These are phyloP conservation scores for Beta corolliflora DNA, from an alignment of 179 eudicot species.

Conservation along the genomic window DNA sequence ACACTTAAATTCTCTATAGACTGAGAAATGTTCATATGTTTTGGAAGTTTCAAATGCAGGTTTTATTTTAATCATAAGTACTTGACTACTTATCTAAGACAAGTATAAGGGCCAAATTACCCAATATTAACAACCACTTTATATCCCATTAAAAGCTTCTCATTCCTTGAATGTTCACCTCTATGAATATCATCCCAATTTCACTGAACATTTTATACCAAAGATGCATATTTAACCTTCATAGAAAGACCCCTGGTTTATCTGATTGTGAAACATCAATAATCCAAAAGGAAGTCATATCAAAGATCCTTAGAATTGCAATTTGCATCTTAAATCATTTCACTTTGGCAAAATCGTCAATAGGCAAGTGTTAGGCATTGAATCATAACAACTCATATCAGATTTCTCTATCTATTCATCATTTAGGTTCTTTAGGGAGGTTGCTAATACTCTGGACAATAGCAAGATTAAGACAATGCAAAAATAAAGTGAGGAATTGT, in stretches of 20 bases:
- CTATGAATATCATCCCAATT: neutral
- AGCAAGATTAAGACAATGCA: neutral
- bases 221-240: neutral
- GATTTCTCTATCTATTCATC: neutral
- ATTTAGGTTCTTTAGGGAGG: neutral
- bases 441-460: neutral
- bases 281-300: neutral
- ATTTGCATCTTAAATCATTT: neutral
- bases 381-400: neutral
- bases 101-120: neutral
- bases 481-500: neutral
- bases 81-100: neutral
- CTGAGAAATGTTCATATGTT: neutral
- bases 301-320: neutral
- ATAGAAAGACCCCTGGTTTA: neutral
- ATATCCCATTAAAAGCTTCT: neutral
- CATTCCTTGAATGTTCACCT: neutral
- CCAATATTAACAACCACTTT: neutral
- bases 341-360: neutral
- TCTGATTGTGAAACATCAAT: neutral
- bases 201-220: neutral
- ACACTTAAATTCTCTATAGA: neutral
- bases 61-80: too few species aligned
- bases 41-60: too few species aligned
- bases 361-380: neutral